Base-by-base conservation (phyloP, 768 basidiomycete genomes). In the Tulasnella sp. region DNA sequence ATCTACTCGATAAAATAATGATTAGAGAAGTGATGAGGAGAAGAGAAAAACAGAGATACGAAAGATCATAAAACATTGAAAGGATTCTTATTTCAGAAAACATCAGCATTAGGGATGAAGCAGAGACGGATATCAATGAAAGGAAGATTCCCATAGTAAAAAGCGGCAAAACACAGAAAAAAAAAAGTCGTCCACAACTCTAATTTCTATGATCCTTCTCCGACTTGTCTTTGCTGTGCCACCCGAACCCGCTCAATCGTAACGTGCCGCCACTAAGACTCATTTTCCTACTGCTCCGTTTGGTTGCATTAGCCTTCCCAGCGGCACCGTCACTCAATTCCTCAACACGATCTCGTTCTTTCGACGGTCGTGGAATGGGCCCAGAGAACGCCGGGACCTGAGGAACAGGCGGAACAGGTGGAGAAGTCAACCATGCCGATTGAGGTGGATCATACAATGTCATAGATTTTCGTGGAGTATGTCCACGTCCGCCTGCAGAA, bases 241-340 rank as follows among this genome's bases (percentile, higher is more conserved):
- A 51, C 3, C 48, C 48, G 16, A 51, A 51, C n/a, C 47, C 47
- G 19, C 47, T 48, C 4, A 48, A 22, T n/a, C 48, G 48, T n/a
- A 51, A 41, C 15, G 37, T 27, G 16, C 39, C 39, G 6, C 35
- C 25, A 15, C 13, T 42, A 16, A 51, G 39, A 28, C 48, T 51
- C 48, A 51, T 51, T 41, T 51, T 51, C 37, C 48, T 41, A n/a
- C n/a, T n/a, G n/a, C n/a, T n/a, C n/a, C n/a, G n/a, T n/a, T n/a
- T n/a, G n/a, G n/a, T n/a, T n/a, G n/a, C n/a, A n/a, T n/a, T n/a
- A n/a, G n/a, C n/a, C n/a, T n/a, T n/a, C n/a, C n/a, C n/a, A n/a
- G n/a, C n/a, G n/a, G n/a, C n/a, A n/a, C n/a, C n/a, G n/a, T n/a
- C n/a, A n/a, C n/a, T n/a, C n/a, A n/a, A n/a, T n/a, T n/a, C n/a